Evolutionary conservation across 176 grass and related monocot genomes (phyloP), one percentile per base, ranked within the genome.

Genomic region (Triticum urartu): DNA sequence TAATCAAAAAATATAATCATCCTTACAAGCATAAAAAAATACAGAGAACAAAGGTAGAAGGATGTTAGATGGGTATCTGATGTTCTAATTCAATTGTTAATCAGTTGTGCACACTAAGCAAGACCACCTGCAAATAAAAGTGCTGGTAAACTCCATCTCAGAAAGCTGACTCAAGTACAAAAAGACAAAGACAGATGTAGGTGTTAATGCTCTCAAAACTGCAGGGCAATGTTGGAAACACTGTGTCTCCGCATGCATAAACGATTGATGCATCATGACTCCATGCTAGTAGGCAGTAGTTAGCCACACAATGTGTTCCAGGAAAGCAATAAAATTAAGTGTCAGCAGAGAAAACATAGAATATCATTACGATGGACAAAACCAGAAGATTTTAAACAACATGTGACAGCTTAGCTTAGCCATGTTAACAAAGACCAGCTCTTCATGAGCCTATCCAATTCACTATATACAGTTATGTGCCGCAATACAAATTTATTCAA

Each of bases 401-500:
- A 58, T 20, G 52, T 59, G 61, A 36, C 11, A 77, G 38, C 32
- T 50, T 77, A 77, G 25, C 28, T 77, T 64, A 84, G 12, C 28
- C 42, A 85, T 22, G n/a, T 77, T 65, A 85, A 77, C 20, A 13
- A 76, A 84, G 36, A 76, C 18, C 81, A 64, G 18, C 39, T 84
- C 26, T 64, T 75, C 21, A 24, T 24, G 71, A 47, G 75, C 20
- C 22, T 74, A 74, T 42, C 20, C 15, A 48, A 18, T 48, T 47
- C 39, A 78, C 61, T 52, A 60, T 35, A 36, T 48, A 75, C 33
- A 18, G 32, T 34, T 48, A 77, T 20, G 21, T 26, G 48, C n/a
- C 20, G 47, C 28, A 5, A 85, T 68, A 38, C 12, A 10, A 54
- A 85, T 54, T 68, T 66, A 68, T 20, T 8, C 7, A 54, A 50